Percentiles rank a stretch among this genome's conserved stretches.
Conservation (phyloP, 2,329 filamentous ascomycete species). For the Plenodomus biglobosus region DNA sequence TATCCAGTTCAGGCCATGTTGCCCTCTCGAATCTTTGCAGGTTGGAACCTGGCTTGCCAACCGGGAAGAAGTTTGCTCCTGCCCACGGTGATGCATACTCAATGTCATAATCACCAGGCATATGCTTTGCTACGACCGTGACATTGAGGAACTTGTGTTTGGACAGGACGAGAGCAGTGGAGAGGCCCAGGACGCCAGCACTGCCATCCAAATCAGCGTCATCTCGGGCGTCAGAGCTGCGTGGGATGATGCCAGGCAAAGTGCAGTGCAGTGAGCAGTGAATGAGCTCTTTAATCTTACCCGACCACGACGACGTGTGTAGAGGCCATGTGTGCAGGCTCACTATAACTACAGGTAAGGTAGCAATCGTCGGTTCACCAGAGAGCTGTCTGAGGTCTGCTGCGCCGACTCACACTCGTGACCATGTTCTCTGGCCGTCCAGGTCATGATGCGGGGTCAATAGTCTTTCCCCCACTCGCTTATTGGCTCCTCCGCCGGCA, state of each 20-base stretch:
- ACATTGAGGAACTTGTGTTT: conserved; percentile 59
- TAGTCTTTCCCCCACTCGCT: conserved; percentile 13
- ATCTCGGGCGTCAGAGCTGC: not conserved
- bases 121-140: conserved; percentile 79
- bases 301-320: conserved; percentile 53
- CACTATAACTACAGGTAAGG: no score
- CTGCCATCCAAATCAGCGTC: conserved; percentile 40
- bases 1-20: conserved; percentile 50
- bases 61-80: conserved; percentile 74
- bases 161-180: conserved; percentile 64
- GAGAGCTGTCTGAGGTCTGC: no score
- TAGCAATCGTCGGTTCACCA: no score
- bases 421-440: not conserved
- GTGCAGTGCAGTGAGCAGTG: not conserved
- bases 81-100: conserved; percentile 93
- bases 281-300: conserved; percentile 40
- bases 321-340: conserved; percentile 10
- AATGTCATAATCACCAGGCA: conserved; percentile 89
- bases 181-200: conserved; percentile 67
- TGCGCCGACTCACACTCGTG: no score
- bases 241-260: not conserved
- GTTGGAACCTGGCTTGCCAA: conserved; percentile 45
- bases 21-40: conserved; percentile 47
- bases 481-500: conserved; percentile 20
- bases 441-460: conserved; percentile 14